Evolutionary conservation across 306 rosid genomes (phyloP).

Genomic region (Crotalaria pallida): DNA sequence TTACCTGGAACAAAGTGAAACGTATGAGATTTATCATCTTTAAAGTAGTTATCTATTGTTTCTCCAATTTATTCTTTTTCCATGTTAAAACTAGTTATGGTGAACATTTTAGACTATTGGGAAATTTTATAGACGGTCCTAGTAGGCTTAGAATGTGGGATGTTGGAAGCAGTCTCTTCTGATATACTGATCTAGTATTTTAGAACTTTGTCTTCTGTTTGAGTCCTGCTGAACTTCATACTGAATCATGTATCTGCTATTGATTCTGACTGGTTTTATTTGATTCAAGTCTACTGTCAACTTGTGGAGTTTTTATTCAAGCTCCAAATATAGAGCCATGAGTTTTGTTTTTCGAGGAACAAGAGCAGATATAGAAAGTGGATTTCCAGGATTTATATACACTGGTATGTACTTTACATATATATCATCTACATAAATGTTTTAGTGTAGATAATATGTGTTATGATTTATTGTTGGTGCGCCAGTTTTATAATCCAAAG

Average conservation of each 20-base stretch:
- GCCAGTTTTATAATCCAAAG: background rate
- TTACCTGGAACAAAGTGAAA: background rate
- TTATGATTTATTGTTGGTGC: background rate
- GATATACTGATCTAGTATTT: background rate
- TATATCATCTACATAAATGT: background rate
- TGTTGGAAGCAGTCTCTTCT: background rate
- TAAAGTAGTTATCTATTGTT: background rate
- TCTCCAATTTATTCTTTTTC: background rate
- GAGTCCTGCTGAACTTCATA: constrained; percentile 1
- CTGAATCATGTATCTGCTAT: background rate
- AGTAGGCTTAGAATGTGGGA: background rate
- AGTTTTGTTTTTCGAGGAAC: too few species aligned
- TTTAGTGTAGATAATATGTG: background rate
- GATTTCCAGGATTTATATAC: constrained; percentile 47
- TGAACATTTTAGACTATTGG: background rate
- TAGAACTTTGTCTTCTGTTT: background rate
- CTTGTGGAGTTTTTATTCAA: too few species aligned
- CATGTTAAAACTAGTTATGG: background rate
- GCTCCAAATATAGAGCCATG: too few species aligned
- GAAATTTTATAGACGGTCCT: background rate
- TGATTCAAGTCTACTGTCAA: too few species aligned
- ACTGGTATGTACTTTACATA: constrained; percentile 43
- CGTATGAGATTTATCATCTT: background rate
- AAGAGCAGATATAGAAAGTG: too few species aligned
- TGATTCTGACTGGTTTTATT: constrained; percentile 8